Evolutionary conservation across 2,329 filamentous ascomycete genomes (phyloP).

Genomic region (Penicillium verrucosum): DNA sequence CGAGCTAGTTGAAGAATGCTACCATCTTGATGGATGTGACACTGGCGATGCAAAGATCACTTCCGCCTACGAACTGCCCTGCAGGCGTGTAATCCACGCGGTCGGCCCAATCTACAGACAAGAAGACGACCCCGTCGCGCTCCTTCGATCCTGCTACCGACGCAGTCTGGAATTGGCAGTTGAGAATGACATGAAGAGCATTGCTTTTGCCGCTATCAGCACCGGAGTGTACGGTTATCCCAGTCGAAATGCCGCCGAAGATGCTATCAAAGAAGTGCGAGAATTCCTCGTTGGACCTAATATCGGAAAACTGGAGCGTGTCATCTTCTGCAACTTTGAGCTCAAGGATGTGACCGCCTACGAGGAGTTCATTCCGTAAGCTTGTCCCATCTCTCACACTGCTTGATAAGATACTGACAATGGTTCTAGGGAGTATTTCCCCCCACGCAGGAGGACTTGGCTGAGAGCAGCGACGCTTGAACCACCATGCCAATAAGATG

Average conservation of each 20-base stretch:
- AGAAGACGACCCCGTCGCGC: constrained; percentile 28
- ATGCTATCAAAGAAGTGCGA: constrained; percentile 63
- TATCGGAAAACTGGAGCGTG: constrained; percentile 57
- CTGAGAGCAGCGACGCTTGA: neutral
- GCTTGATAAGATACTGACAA: constrained; percentile 3
- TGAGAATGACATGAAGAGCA: constrained; percentile 60
- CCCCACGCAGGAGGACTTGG: constrained; percentile 38
- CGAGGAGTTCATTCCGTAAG: constrained; percentile 68
- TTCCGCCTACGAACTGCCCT: constrained; percentile 69
- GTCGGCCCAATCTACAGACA: constrained; percentile 75
- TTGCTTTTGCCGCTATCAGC: constrained; percentile 82
- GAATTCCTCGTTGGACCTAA: constrained; percentile 50
- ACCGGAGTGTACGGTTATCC: constrained; percentile 92
- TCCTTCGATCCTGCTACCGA: constrained; percentile 65
- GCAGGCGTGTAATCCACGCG: constrained; percentile 78
- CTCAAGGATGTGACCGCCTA: constrained; percentile 75
- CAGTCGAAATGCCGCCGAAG: constrained; percentile 65
- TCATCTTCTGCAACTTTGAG: constrained; percentile 84
- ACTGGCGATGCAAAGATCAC: constrained; percentile 85
- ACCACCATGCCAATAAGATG: neutral
- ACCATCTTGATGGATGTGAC: constrained; percentile 65
- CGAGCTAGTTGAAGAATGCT: constrained; percentile 66
- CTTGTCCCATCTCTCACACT: constrained; percentile 21
- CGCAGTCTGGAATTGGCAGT: constrained; percentile 70
- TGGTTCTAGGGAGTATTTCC: constrained; percentile 48